Percentiles rank a stretch among this genome's conserved stretches.
Conservation (phyloP, 768 basidiomycete species). For the Obba rivulosa region DNA sequence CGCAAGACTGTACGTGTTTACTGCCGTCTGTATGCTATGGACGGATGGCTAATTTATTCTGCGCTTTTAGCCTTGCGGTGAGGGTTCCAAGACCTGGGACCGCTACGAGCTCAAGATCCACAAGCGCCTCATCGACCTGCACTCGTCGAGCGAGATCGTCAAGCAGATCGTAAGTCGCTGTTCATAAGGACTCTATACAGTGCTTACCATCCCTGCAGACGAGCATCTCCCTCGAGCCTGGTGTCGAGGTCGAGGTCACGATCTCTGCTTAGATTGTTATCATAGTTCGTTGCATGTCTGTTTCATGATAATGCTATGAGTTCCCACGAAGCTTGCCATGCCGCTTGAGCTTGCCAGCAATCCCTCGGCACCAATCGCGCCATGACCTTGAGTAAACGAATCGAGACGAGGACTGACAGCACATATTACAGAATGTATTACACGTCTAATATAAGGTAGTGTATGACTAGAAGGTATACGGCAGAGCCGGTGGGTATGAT, state of each 20-base stretch:
- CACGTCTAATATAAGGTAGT: too few relatives aligned
- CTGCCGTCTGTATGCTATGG: not conserved
- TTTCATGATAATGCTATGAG: too few relatives aligned
- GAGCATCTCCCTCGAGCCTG: constrained; percentile 96
- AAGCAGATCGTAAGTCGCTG: constrained; percentile 90
- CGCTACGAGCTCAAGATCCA: constrained; percentile 98
- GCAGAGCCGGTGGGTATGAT: not conserved
- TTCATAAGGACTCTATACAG: not conserved
- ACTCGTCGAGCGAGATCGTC: constrained; percentile 98
- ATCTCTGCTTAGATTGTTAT: constrained; percentile 57
- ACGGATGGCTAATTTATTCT: not conserved
- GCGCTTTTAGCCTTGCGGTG: constrained; percentile 84
- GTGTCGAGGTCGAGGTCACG: constrained; percentile 98
- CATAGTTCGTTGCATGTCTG: not conserved
- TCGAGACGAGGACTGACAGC: too few relatives aligned
- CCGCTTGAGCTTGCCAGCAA: too few relatives aligned
- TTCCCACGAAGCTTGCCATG: too few relatives aligned
- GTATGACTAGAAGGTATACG: too few relatives aligned
- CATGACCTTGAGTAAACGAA: too few relatives aligned
- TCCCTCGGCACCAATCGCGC: too few relatives aligned
- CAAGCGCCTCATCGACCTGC: constrained; percentile 98
- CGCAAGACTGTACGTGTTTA: constrained; percentile 82
- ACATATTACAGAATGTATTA: too few relatives aligned
- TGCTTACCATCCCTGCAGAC: constrained; percentile 50
- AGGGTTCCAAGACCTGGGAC: constrained; percentile 99